Evolutionary conservation across 257 asterid species (phyloP).

Genomic region (Solanum pennellii): DNA sequence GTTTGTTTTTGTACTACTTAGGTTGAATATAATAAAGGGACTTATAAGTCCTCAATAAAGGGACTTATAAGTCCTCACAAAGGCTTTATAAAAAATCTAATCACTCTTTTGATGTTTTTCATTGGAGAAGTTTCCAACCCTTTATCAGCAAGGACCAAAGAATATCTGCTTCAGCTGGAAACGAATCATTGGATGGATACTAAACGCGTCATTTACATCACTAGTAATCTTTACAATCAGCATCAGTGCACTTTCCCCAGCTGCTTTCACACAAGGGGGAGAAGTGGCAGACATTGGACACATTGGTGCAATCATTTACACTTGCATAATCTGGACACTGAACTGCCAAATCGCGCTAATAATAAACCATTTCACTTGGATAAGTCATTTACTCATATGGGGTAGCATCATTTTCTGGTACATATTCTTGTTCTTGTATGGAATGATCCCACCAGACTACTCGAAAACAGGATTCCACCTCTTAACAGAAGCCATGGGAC

Average conservation of each 20-base stretch:
- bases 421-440: slow-evolving; percentile 57
- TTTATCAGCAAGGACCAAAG: slow-evolving; percentile 92
- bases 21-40: not conserved
- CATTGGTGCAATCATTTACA: slow-evolving; percentile 82
- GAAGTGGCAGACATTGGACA: slow-evolving; percentile 80
- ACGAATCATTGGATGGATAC: slow-evolving; percentile 91
- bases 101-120: not conserved
- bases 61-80: not conserved
- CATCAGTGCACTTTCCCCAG: slow-evolving; percentile 56
- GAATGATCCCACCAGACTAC: slow-evolving; percentile 28
- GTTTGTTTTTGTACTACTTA: not conserved
- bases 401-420: slow-evolving; percentile 72
- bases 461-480: slow-evolving; percentile 39
- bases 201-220: slow-evolving; percentile 68
- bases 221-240: slow-evolving; percentile 62
- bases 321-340: slow-evolving; percentile 81
- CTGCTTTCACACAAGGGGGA: slow-evolving; percentile 73
- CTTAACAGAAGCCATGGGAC: slow-evolving; percentile 59
- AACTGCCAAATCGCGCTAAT: slow-evolving; percentile 78
- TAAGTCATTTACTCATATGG: slow-evolving; percentile 70
- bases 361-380: slow-evolving; percentile 93
- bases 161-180: slow-evolving; percentile 83
- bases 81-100: not conserved
- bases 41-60: not conserved
- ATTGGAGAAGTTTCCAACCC: slow-evolving; percentile 71